phyloP scores from a whole-genome alignment of 2,329 filamentous ascomycete species.

The Botrytis tulipae region DNA sequence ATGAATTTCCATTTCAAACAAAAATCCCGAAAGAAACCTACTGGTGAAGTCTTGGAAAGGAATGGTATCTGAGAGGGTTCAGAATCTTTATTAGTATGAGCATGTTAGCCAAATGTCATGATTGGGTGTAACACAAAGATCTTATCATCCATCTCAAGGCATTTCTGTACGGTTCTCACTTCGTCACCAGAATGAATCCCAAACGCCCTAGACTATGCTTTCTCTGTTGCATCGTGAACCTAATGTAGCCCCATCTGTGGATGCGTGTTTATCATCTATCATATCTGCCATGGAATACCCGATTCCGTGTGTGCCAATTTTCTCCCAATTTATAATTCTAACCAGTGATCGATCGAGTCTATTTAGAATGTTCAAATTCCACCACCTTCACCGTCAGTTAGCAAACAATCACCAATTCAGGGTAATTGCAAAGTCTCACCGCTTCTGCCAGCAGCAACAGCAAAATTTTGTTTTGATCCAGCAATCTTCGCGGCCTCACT shows the following conservation, averaged over 20 bases:
- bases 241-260: neutral
- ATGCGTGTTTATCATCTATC: constrained; percentile 2
- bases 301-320: neutral
- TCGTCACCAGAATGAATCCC: neutral
- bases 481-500: constrained; percentile 39
- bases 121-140: neutral
- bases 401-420: neutral
- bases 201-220: neutral
- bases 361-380: constrained; percentile 7
- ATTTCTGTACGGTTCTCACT: neutral
- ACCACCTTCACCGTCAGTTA: constrained; percentile 14
- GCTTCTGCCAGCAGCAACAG: constrained; percentile 36
- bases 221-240: neutral
- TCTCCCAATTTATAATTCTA: neutral
- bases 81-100: neutral
- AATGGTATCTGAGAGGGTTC: neutral
- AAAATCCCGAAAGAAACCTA: neutral
- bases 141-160: neutral
- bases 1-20: neutral
- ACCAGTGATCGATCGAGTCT: neutral
- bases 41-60: neutral
- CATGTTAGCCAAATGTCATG: neutral
- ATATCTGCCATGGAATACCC: neutral
- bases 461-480: constrained; percentile 33
- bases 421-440: constrained; percentile 27